Conservation (phyloP, 306 rosid species). For the Delonix regia region DNA sequence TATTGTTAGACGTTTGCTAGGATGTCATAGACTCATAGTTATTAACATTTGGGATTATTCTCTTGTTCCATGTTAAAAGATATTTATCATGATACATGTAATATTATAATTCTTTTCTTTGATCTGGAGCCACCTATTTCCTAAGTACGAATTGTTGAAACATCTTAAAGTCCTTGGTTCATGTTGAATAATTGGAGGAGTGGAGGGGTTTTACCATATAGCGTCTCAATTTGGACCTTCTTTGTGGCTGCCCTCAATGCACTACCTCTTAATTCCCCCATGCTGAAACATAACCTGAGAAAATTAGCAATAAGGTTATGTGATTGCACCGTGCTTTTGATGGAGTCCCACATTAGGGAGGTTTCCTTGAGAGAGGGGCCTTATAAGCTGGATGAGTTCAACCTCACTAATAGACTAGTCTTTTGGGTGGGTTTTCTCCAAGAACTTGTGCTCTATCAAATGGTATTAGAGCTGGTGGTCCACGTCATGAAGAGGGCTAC, state of each 20-base stretch:
- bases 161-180: neutral
- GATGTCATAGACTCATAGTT: neutral
- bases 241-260: neutral
- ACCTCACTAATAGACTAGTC: too few relatives aligned
- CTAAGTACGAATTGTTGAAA: neutral
- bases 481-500: too few relatives aligned
- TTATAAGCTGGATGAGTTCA: too few relatives aligned
- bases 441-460: too few relatives aligned
- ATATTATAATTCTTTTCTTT: constrained; percentile 15
- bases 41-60: constrained; percentile 6
- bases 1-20: constrained; percentile 7
- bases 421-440: too few relatives aligned
- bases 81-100: neutral
- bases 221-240: neutral
- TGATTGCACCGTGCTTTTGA: constrained; percentile 10
- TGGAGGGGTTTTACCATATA: neutral
- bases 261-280: neutral
- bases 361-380: too few relatives aligned
- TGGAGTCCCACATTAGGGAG: too few relatives aligned
- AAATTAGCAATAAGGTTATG: neutral
- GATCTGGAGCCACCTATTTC: neutral
- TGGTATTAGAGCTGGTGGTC: too few relatives aligned
- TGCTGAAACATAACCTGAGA: neutral
- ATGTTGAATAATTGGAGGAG: neutral
- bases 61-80: constrained; percentile 1